phyloP scores from a whole-genome alignment of 2,329 filamentous ascomycete species.

The Grosmannia serpens region DNA sequence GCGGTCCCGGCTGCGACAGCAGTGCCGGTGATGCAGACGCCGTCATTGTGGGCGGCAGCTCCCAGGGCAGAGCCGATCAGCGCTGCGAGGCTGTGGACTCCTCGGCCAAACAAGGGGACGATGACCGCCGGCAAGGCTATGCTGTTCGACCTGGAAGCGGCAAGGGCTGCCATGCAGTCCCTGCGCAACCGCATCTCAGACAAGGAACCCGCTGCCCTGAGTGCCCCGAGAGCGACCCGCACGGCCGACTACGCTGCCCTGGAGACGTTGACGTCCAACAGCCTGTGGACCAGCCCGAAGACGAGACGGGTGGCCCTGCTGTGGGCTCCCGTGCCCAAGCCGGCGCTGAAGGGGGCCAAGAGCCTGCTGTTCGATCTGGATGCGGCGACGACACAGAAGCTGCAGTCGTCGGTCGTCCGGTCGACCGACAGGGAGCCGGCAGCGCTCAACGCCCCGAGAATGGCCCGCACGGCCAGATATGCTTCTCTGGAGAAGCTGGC shows the following conservation, averaged over 20 bases:
- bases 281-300: slow-evolving; percentile 15
- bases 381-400: slow-evolving; percentile 4
- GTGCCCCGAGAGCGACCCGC: slow-evolving; percentile 18
- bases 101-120: slow-evolving; percentile 1
- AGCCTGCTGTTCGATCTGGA: slow-evolving; percentile 8
- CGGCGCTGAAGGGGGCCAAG: neutral
- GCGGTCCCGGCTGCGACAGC: neutral
- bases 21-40: neutral
- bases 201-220: slow-evolving; percentile 16
- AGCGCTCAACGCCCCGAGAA: slow-evolving; percentile 19
- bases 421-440: slow-evolving; percentile 13
- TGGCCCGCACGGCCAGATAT: slow-evolving; percentile 14
- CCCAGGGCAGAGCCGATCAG: neutral
- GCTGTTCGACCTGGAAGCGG: slow-evolving; percentile 8
- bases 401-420: slow-evolving; percentile 5
- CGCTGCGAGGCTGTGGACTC: slow-evolving; percentile 4
- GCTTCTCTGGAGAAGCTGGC: slow-evolving; percentile 16
- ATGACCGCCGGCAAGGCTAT: neutral
- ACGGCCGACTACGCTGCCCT: slow-evolving; percentile 14
- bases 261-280: slow-evolving; percentile 15
- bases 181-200: slow-evolving; percentile 10
- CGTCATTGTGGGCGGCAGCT: neutral
- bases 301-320: neutral
- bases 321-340: slow-evolving; percentile 6
- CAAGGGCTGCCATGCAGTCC: slow-evolving; percentile 1